Evolutionary conservation across 1,284 basidiomycete genomes (phyloP).

Genomic region (Baeospora myosura): DNA sequence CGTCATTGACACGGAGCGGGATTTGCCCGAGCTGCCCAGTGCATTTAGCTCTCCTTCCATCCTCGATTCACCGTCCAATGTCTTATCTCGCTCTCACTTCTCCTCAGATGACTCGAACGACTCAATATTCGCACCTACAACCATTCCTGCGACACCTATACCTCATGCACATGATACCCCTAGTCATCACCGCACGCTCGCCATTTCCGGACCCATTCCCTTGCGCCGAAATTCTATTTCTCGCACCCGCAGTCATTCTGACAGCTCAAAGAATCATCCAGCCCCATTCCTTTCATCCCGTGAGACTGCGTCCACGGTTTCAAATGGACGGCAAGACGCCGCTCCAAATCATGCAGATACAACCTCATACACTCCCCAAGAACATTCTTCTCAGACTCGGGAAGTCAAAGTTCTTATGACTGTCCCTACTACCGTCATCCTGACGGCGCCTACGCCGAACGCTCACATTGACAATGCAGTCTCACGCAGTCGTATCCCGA

Average conservation of each 20-base stretch:
- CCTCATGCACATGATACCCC: slow-evolving; percentile 21
- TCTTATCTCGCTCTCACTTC: slow-evolving; percentile 20
- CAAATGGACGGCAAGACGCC: background rate
- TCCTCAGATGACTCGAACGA: slow-evolving; percentile 26
- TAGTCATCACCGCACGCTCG: slow-evolving; percentile 9
- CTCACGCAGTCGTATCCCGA: slow-evolving; percentile 25
- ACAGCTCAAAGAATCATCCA: slow-evolving; percentile 5
- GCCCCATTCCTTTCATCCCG: background rate
- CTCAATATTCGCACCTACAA: slow-evolving; percentile 9
- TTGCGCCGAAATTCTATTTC: no score
- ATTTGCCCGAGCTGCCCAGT: slow-evolving; percentile 30
- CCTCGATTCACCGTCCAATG: slow-evolving; percentile 10
- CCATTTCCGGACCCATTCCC: slow-evolving; percentile 2
- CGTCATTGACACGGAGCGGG: slow-evolving; percentile 25
- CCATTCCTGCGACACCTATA: slow-evolving; percentile 7
- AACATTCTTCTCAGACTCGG: slow-evolving; percentile 4
- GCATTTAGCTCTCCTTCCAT: slow-evolving; percentile 26
- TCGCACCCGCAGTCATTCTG: no score
- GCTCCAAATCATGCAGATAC: background rate
- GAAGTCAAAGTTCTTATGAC: slow-evolving; percentile 34
- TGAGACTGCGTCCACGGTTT: background rate
- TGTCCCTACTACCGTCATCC: slow-evolving; percentile 39
- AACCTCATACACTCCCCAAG: slow-evolving; percentile 2
- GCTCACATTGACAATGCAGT: slow-evolving; percentile 18
- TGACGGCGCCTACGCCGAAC: slow-evolving; percentile 41